Percentiles rank a stretch among this genome's conserved stretches.
Conservation (phyloP, 805 yeast genomes). For the Saccharomycopsis malanga region DNA sequence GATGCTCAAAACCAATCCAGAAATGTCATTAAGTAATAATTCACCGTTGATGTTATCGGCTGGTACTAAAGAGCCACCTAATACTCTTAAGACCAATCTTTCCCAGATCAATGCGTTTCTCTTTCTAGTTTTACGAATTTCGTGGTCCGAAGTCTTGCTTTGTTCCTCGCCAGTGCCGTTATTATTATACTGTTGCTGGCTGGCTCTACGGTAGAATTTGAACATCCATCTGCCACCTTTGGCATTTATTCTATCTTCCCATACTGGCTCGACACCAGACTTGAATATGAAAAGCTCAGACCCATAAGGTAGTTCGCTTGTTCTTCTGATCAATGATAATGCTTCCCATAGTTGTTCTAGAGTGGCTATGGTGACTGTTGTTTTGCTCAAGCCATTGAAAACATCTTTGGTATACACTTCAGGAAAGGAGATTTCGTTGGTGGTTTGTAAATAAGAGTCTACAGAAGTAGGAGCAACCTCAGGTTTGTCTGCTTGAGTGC, state of each 20-base stretch:
- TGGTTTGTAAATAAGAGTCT: slow-evolving; percentile 13
- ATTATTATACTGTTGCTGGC: neutral
- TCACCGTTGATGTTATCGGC: slow-evolving; percentile 32
- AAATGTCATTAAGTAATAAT: slow-evolving; percentile 36
- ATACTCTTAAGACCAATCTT: slow-evolving; percentile 42
- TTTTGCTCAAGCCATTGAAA: slow-evolving; percentile 5
- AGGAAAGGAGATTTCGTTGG: slow-evolving; percentile 18
- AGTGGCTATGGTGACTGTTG: slow-evolving; percentile 31
- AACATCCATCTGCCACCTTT: slow-evolving; percentile 61
- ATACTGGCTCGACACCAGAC: slow-evolving; percentile 53
- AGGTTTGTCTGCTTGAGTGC: neutral
- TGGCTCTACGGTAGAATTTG: slow-evolving; percentile 35
- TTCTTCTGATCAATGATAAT: slow-evolving; percentile 33
- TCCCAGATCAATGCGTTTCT: slow-evolving; percentile 45
- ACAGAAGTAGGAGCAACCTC: slow-evolving; percentile 4
- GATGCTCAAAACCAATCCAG: slow-evolving; percentile 53
- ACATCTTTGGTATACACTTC: slow-evolving; percentile 7
- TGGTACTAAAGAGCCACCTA: slow-evolving; percentile 45
- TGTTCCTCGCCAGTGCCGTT: slow-evolving; percentile 19
- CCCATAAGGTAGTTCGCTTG: slow-evolving; percentile 36
- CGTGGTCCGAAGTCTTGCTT: slow-evolving; percentile 17
- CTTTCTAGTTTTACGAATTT: neutral
- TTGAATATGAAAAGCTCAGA: slow-evolving; percentile 53
- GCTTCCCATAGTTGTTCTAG: slow-evolving; percentile 49
- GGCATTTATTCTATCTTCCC: slow-evolving; percentile 59